Evolutionary conservation across 352 stramenopile genomes (phyloP).

Genomic region (Globisporangium yorkense): DNA sequence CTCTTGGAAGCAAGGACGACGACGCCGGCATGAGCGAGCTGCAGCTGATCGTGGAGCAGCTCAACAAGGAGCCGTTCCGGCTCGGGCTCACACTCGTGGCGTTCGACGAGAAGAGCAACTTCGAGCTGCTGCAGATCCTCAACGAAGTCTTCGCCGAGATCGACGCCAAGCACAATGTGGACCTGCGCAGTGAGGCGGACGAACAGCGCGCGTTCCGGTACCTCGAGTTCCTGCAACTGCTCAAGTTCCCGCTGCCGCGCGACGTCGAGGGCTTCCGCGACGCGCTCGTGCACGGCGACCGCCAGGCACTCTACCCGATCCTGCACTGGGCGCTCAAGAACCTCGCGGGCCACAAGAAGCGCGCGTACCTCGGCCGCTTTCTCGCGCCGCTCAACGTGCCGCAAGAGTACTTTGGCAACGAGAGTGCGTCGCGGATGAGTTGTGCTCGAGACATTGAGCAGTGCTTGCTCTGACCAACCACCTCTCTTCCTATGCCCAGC

Average conservation of each 20-base stretch:
- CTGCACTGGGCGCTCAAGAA: slow-evolving; percentile 91
- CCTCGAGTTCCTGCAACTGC: slow-evolving; percentile 88
- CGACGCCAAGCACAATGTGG: slow-evolving; percentile 78
- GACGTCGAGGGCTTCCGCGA: slow-evolving; percentile 74
- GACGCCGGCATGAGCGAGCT: slow-evolving; percentile 78
- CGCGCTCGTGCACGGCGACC: slow-evolving; percentile 75
- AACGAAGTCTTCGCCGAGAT: slow-evolving; percentile 91
- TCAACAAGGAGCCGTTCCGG: slow-evolving; percentile 92
- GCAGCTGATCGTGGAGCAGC: slow-evolving; percentile 89
- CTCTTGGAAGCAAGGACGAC: background rate
- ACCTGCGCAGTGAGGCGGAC: slow-evolving; percentile 79
- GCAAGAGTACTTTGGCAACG: slow-evolving; percentile 90
- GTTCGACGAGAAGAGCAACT: slow-evolving; percentile 93
- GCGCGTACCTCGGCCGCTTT: slow-evolving; percentile 91
- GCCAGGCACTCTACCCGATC: slow-evolving; percentile 86
- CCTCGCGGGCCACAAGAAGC: slow-evolving; percentile 86
- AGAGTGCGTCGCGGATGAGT: slow-evolving; percentile 19
- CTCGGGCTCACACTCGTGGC: slow-evolving; percentile 86
- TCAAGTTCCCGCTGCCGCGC: slow-evolving; percentile 89
- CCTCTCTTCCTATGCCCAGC: slow-evolving; percentile 13
- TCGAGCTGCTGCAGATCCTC: slow-evolving; percentile 91
- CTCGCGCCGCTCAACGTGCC: slow-evolving; percentile 91
- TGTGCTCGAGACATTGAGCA: background rate
- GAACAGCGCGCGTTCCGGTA: slow-evolving; percentile 78
- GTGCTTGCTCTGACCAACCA: background rate